These are phyloP conservation scores for Lonicera japonica DNA, from an alignment of 129 eudicot genomes.

Conservation along the genomic window DNA sequence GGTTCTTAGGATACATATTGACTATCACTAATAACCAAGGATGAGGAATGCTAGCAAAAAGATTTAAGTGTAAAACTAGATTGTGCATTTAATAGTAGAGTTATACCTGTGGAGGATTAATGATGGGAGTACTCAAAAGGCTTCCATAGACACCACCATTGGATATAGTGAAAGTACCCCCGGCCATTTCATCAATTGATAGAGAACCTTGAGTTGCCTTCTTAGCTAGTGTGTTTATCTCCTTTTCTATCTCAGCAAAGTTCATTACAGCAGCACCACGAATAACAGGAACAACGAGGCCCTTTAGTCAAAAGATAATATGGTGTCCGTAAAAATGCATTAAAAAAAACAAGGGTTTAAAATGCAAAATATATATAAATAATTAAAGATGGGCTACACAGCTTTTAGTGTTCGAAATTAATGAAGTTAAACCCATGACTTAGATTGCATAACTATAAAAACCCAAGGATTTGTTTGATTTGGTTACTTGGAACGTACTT, in stretches of 20 bases:
- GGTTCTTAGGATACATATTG: background rate
- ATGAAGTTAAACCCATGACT: no score
- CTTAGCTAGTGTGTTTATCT: slow-evolving; percentile 52
- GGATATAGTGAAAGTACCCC: slow-evolving; percentile 63
- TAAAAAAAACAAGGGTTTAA: no score
- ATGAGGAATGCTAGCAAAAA: background rate
- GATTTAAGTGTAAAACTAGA: background rate
- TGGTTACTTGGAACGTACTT: no score
- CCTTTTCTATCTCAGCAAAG: slow-evolving; percentile 78
- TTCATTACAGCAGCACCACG: slow-evolving; percentile 70
- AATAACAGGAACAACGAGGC: slow-evolving; percentile 83
- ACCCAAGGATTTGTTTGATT: no score
- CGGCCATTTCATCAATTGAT: slow-evolving; percentile 73
- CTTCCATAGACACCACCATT: slow-evolving; percentile 72
- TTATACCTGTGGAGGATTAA: slow-evolving; percentile 62
- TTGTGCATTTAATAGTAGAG: background rate
- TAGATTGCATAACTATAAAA: no score
- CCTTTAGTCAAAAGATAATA: slow-evolving; percentile 48
- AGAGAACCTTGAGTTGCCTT: slow-evolving; percentile 54
- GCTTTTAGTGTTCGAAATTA: no score
- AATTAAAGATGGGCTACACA: no score
- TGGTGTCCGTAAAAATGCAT: no score
- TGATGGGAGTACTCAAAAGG: slow-evolving; percentile 63
- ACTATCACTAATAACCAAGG: no score
- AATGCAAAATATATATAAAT: no score